Evolutionary conservation across 179 eudicot genomes (phyloP), one percentile per base, ranked within the genome.

Genomic region (Actinidia arguta): DNA sequence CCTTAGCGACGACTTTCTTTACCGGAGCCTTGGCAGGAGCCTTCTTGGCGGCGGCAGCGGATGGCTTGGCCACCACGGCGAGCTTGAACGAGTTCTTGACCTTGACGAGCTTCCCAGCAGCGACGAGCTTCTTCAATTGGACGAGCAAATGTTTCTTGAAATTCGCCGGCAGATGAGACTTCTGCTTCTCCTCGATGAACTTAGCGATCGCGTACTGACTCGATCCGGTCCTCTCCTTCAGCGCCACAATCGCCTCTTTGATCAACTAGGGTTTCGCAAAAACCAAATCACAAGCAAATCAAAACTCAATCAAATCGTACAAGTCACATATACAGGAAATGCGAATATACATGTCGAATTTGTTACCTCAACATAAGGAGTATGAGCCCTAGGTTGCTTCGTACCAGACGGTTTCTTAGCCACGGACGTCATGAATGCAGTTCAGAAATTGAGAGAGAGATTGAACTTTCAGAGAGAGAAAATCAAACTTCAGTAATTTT

Each of bases 41-140:
- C 84, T 81, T 48, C 78, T 77, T 3, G 0, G 2, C 0, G 88
- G 85, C 74, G 82, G 84, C 1, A 85, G 85, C 3, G 59, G 51
- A 88, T 36, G 72, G 5, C 12, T 90, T 92, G 0, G 72, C 84
- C 1, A 85, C 78, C 36, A 87, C 91, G 0, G 91, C 86, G 1
- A 94, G 85, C 87, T 95, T 95, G 89, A 90, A 95, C 0, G 97
- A 93, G n/a, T 96, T 96, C 82, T 88, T 95, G 80, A 95, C 63
- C 63, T 93, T 95, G 74, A 90, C 88, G 1, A 95, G 89, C 72
- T 93, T 95, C 0, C 98, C 96, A 56, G 78, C 91, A 0, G 90
- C 54, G 0, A 89, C 92, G 0, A 90, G 91, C 78, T 93, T 95
- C 86, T 93, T 93, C 84, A 93, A 82, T 64, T 95, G 97, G 24